Base-by-base conservation (phyloP, 1,139 yeast genomes). In the Suhomyces coccinellae region DNA sequence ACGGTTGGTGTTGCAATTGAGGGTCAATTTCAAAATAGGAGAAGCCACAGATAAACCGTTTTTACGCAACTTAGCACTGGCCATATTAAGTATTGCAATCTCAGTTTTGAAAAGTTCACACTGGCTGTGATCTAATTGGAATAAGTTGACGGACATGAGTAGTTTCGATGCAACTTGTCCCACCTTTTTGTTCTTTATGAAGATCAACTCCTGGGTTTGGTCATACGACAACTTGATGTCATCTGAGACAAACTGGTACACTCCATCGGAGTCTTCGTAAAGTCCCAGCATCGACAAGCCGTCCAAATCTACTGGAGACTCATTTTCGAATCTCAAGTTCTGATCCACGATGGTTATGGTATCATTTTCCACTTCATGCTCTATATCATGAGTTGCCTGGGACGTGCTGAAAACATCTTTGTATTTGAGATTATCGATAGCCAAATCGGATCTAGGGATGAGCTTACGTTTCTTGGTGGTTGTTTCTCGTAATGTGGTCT, bases 221-320 rank as follows among this genome's bases (percentile, higher is more conserved):
- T 45, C 49, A 14, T 33, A 34, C 4, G 41, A 15, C 12, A 54
- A 40, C 30, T 54, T 54, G 24, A 54, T 47, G 26, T 52, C 52
- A 6, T 44, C 49, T 6, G 47, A 27, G 12, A 32, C 33, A 10
- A 47, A 7, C 15, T 20, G 34, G 22, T 31, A 38, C 2, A 38
- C 31, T 4, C 41, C 41, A 11, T 33, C 32, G 4, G 35, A 20
- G 1, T 28, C 17, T 32, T 41, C 43, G 11, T 27, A 11, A 13
- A 42, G 31, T 4, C 40, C 35, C 13, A 14, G 42, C 3, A 33
- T 22, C 14, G 17, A 15, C 11, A n/a, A 28, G 17, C 14, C 9
- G 8, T 32, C 33, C 9, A 36, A 34, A 9, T 12, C 24, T 16
- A 40, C 36, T 7, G 44, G 46, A 4, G 41, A 26, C 20, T 31